Percentiles rank a stretch among this genome's conserved stretches.
Conservation (phyloP, 768 basidiomycete species). For the Boletus subcaerulescens region DNA sequence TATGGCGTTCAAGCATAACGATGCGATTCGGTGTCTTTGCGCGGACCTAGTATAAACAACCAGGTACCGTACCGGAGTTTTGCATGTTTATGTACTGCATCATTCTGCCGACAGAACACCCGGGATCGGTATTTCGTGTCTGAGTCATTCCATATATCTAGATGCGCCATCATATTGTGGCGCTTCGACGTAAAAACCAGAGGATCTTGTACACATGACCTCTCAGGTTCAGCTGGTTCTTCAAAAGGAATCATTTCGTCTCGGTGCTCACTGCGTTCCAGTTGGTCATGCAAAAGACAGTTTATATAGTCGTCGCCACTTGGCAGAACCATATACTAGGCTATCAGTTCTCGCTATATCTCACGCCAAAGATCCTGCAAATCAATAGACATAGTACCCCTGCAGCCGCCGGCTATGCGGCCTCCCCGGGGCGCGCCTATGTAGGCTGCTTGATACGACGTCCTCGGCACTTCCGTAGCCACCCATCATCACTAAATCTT, state of each 20-base stretch:
- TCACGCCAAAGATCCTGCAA: neutral
- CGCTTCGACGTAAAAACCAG: neutral
- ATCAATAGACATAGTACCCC: conserved; percentile 4
- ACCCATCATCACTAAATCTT: conserved; percentile 1
- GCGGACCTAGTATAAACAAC: neutral
- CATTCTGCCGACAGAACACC: neutral
- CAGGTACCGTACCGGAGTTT: neutral
- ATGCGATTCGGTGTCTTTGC: neutral
- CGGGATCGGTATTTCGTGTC: neutral
- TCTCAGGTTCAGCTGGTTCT: neutral
- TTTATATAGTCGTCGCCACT: neutral
- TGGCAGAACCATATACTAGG: neutral
- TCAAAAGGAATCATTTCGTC: neutral
- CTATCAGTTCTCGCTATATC: neutral
- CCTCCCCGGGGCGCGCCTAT: neutral
- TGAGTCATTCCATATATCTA: neutral
- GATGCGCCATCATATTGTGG: neutral
- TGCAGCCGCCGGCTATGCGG: neutral
- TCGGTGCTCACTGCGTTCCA: neutral
- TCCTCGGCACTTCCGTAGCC: conserved; percentile 10
- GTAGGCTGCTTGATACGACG: conserved; percentile 13
- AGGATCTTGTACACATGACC: neutral
- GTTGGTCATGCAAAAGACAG: neutral
- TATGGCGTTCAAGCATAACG: neutral
- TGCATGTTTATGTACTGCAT: neutral